phyloP scores from a whole-genome alignment of 192 early-diverging fungal species.

The Podila minutissima region DNA sequence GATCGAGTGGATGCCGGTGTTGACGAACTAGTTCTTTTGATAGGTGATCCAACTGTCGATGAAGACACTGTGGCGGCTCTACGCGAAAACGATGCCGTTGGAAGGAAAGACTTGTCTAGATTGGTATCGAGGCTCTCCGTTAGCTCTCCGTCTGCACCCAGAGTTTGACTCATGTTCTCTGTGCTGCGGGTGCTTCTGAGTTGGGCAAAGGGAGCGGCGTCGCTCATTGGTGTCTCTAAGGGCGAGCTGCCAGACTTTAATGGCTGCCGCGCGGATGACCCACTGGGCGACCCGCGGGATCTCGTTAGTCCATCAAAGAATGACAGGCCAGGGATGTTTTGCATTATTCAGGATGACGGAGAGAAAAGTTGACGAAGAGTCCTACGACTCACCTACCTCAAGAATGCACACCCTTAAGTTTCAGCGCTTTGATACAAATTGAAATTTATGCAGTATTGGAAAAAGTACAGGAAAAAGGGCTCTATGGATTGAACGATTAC shows the following conservation, averaged over 20 bases:
- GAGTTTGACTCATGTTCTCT: background rate
- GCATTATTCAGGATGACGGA: constrained; percentile 10
- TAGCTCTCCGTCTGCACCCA: background rate
- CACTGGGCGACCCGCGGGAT: constrained; percentile 3
- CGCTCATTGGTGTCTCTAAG: constrained; percentile 23
- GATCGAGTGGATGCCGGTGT: constrained; percentile 9
- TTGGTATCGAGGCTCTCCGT: background rate
- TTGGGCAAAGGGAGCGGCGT: constrained; percentile 22
- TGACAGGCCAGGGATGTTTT: constrained; percentile 48
- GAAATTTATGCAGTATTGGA: too few relatives aligned
- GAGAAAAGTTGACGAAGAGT: too few relatives aligned
- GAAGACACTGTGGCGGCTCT: constrained; percentile 32
- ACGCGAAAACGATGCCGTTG: constrained; percentile 30
- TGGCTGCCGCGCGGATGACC: background rate
- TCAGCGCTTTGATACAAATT: too few relatives aligned
- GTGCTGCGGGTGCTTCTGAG: constrained; percentile 12
- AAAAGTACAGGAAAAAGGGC: background rate
- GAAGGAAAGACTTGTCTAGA: constrained; percentile 3
- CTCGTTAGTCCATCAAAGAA: constrained; percentile 44
- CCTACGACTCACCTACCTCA: too few relatives aligned
- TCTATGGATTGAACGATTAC: constrained; percentile 26
- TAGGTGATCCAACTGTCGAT: constrained; percentile 7
- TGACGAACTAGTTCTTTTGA: constrained; percentile 11
- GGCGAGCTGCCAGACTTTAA: constrained; percentile 6
- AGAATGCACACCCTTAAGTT: too few relatives aligned